Base-by-base conservation (phyloP, 495 filamentous ascomycete species). In the Stereocaulon alpinum region DNA sequence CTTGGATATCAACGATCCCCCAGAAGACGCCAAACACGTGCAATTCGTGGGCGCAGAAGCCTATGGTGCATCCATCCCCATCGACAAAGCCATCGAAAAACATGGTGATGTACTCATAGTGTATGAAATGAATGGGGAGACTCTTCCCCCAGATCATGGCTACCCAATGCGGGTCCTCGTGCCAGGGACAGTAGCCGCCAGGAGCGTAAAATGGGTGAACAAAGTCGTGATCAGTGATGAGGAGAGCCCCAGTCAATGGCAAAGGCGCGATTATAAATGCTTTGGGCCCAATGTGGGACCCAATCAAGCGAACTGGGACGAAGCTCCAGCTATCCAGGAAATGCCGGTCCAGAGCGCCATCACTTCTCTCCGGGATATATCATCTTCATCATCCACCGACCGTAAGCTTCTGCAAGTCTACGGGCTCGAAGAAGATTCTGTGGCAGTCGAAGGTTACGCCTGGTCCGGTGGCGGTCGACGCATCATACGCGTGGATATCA, bases 41-140 rank as follows among this genome's bases (percentile, higher is more conserved):
- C 74, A 84, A 43, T 85, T 85, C 62, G 68, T 75, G 11, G 82
- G 79, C 3, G 70, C 77, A 11, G 83, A 86, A 61, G 73, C 77
- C 1, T 86, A 86, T 61, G 81, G 75, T 18, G 77, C 81, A 6
- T 80, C 74, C 40, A 82, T 86, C 48, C 82, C 83, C 0, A 67
- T 86, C 11, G 66, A 74, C 10, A 75, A 78, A 30, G 78, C 77
- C 6, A 66, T 84, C 50, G 79, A 83, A 45, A 72, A 71, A 0
- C 68, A 64, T 42, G 78, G 79, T 44, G 83, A 86, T 55, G 82
- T 86, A 0, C 66, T 86, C 9, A 69, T 86, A 0, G 83, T 80
- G 5, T 85, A 68, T 24, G 62, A 72, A 64, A 84, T 86, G 79
- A 86, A 86, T 63, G 77, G 74, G 51, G 58, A 66, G 15, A 69